Evolutionary conservation across 345 rosid genomes (phyloP).

Genomic region (Arabis hirsuta): DNA sequence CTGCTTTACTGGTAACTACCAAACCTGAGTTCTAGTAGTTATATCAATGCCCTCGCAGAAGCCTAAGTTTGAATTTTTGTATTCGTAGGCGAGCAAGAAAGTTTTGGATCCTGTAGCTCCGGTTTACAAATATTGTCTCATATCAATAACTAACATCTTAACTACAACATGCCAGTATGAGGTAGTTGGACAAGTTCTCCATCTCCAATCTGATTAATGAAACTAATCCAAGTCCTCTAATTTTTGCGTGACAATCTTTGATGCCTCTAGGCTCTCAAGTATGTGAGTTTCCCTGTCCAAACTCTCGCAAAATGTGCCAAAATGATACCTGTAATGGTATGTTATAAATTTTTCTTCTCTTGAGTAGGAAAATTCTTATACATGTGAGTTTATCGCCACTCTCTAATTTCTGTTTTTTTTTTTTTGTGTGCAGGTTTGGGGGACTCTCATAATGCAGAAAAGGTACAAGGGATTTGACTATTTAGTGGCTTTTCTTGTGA

Average conservation of each 20-base stretch:
- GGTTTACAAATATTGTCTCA: conserved; percentile 73
- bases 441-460: conserved; percentile 92
- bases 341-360: conserved; percentile 4
- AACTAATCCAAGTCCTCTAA: not conserved
- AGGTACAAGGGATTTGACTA: conserved; percentile 83
- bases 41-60: not conserved
- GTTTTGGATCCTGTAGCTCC: conserved; percentile 93
- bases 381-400: conserved; percentile 5
- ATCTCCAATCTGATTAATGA: not conserved
- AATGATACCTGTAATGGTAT: conserved; percentile 98
- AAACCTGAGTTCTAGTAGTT: not conserved
- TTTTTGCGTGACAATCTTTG: conserved; percentile 19
- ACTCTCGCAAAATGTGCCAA: conserved; percentile 95
- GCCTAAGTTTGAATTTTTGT: not conserved
- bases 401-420: conserved; percentile 3
- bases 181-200: conserved; percentile 56
- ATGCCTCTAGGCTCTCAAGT: conserved; percentile 79
- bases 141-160: conserved; percentile 79
- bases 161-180: conserved; percentile 98
- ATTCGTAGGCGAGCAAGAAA: conserved; percentile 74
- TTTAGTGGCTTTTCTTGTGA: conserved; percentile 82
- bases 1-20: conserved; percentile 59
- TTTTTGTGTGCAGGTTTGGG: conserved; percentile 77
- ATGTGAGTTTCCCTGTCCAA: conserved; percentile 96
- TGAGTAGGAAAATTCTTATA: not conserved